Evolutionary conservation across 176 grass and related monocot species (phyloP).

Genomic region (Oryza meyeriana): DNA sequence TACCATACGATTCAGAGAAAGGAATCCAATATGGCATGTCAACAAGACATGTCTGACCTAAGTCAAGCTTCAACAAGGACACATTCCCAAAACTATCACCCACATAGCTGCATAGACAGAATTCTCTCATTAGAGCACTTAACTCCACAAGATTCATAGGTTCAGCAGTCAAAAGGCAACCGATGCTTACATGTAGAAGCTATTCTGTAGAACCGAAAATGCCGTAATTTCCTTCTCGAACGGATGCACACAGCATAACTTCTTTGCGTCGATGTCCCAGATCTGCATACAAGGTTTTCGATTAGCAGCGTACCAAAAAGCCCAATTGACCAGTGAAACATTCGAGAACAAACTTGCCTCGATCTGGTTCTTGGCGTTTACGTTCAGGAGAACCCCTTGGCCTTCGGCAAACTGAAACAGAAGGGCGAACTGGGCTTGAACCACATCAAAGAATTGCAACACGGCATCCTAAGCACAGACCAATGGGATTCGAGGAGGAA

Average conservation of each 20-base stretch:
- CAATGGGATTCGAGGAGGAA: background rate
- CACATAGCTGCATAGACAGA: slow-evolving; percentile 54
- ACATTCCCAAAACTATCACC: slow-evolving; percentile 65
- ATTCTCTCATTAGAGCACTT: slow-evolving; percentile 5
- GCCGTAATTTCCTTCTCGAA: slow-evolving; percentile 67
- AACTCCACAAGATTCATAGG: background rate
- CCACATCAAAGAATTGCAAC: background rate
- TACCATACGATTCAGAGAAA: slow-evolving; percentile 85
- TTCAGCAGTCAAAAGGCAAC: background rate
- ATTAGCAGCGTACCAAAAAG: slow-evolving; percentile 2
- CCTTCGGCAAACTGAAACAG: slow-evolving; percentile 75
- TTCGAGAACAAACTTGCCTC: slow-evolving; percentile 53
- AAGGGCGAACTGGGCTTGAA: background rate
- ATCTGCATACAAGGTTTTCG: slow-evolving; percentile 34
- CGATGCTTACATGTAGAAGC: slow-evolving; percentile 58
- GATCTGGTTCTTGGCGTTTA: slow-evolving; percentile 75
- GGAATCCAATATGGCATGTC: slow-evolving; percentile 83
- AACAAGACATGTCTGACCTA: slow-evolving; percentile 46
- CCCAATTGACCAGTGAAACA: background rate
- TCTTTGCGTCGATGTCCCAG: slow-evolving; percentile 76
- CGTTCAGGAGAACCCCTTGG: slow-evolving; percentile 76
- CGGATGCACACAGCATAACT: slow-evolving; percentile 45
- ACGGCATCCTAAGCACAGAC: background rate
- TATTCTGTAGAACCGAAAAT: slow-evolving; percentile 60
- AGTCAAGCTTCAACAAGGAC: slow-evolving; percentile 73